Evolutionary conservation across 2,329 filamentous ascomycete species (phyloP).

Genomic region (Juglanconis sp.): DNA sequence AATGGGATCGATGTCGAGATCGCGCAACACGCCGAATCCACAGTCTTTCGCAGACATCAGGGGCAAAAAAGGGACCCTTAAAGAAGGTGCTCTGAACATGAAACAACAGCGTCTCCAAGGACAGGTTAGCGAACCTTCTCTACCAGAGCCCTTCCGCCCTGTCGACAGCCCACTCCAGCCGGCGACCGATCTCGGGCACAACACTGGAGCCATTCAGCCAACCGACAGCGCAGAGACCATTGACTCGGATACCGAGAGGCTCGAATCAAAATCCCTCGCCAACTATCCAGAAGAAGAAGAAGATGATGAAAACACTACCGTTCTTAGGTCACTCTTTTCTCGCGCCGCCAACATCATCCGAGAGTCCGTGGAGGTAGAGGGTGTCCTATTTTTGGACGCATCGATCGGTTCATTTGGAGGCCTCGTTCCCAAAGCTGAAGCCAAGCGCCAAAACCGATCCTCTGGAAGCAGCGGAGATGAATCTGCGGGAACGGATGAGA

Average conservation of each 20-base stretch:
- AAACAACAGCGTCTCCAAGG: slow-evolving; percentile 1
- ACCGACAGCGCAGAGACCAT: background rate
- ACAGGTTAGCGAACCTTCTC: background rate
- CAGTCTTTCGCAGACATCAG: background rate
- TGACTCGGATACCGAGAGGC: background rate
- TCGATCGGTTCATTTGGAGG: slow-evolving; percentile 28
- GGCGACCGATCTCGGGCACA: too few species aligned
- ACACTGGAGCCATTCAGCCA: background rate
- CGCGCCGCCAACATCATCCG: slow-evolving; percentile 41
- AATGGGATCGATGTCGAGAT: slow-evolving; percentile 1
- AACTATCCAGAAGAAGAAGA: background rate
- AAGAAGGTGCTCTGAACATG: background rate
- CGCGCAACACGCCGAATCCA: background rate
- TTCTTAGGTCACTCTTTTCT: slow-evolving; percentile 28
- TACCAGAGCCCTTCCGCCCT: background rate
- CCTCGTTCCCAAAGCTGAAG: slow-evolving; percentile 15
- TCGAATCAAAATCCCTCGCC: background rate
- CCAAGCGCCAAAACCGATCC: background rate
- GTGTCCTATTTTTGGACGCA: slow-evolving; percentile 34
- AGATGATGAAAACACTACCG: background rate
- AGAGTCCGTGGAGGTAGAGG: slow-evolving; percentile 41
- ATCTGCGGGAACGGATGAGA: background rate
- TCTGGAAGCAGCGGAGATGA: background rate
- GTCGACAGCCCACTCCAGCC: background rate
- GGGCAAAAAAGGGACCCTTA: background rate